phyloP scores from a whole-genome alignment of 1,139 yeast species.

The Yamadazyma diospyri region DNA sequence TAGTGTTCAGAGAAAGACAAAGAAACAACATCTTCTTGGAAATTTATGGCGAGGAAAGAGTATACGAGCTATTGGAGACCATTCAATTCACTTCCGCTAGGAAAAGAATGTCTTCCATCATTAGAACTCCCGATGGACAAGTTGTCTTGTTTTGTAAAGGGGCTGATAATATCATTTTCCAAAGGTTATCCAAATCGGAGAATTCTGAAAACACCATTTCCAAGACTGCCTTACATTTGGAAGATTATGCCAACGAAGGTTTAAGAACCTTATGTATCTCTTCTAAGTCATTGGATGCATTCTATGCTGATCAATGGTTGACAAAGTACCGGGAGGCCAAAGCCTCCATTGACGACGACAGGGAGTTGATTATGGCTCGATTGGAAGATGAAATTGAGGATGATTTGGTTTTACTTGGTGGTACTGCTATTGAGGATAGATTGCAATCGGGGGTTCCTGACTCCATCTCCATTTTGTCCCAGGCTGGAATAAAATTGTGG shows the following conservation, averaged over 20 bases:
- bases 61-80: conserved; percentile 71
- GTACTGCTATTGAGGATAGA: conserved; percentile 97
- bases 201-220: conserved; percentile 34
- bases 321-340: conserved; percentile 66
- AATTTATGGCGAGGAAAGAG: conserved; percentile 69
- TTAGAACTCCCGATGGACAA: conserved; percentile 44
- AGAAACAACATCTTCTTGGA: conserved; percentile 67
- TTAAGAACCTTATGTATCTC: conserved; percentile 92
- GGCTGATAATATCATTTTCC: conserved; percentile 88
- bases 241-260: conserved; percentile 95
- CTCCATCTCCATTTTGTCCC: conserved; percentile 75
- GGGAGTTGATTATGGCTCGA: conserved; percentile 75
- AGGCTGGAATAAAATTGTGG: conserved; percentile 96
- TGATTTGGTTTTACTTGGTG: conserved; percentile 73
- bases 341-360: conserved; percentile 65
- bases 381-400: conserved; percentile 81
- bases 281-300: conserved; percentile 64
- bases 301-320: conserved; percentile 66
- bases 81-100: conserved; percentile 89
- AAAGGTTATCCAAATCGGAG: conserved; percentile 50
- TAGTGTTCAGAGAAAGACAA: conserved; percentile 71
- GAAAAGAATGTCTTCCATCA: conserved; percentile 66
- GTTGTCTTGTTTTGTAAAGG: conserved; percentile 79
- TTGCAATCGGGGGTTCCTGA: conserved; percentile 96
- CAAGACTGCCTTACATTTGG: conserved; percentile 73